A percentile compares a stretch with the other conserved stretches of the same genome.
These are phyloP conservation scores for Gymnopus androsaceus DNA, from an alignment of 1,284 basidiomycete genomes.

Conservation along the genomic window DNA sequence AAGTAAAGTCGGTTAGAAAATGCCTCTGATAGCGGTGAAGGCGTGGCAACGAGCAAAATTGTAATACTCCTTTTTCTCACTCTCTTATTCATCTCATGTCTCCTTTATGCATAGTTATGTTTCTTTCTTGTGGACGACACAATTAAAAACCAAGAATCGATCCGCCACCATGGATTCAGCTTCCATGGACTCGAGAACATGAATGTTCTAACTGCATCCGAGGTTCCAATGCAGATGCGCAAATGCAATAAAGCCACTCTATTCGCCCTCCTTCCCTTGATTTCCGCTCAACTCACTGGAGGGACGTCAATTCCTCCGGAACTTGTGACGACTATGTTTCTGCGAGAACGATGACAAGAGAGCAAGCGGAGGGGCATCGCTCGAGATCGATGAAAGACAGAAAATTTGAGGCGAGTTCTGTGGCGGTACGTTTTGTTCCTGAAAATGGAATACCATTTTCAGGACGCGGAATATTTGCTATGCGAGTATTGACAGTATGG, in stretches of 20 bases:
- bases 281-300: constrained; percentile 5
- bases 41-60: constrained; percentile 11
- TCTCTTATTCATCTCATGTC: background rate
- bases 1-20: background rate
- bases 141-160: too few species aligned
- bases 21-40: background rate
- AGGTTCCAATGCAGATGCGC: constrained; percentile 16
- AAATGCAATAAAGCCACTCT: constrained; percentile 11
- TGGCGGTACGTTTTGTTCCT: background rate
- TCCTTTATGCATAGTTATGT: constrained; percentile 9
- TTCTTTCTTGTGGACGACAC: constrained; percentile 21
- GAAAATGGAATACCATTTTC: too few species aligned
- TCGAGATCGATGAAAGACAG: constrained; percentile 15
- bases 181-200: constrained; percentile 4
- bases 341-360: constrained; percentile 11
- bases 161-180: constrained; percentile 10
- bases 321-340: constrained; percentile 11
- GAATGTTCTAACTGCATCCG: constrained; percentile 16
- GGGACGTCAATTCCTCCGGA: constrained; percentile 14
- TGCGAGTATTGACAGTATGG: constrained; percentile 7
- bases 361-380: constrained; percentile 16
- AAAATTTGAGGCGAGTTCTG: background rate
- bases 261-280: constrained; percentile 1
- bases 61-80: constrained; percentile 2
- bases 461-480: background rate